Base-by-base conservation (phyloP, 805 yeast genomes). In the Saccharomycopsis sp. region DNA sequence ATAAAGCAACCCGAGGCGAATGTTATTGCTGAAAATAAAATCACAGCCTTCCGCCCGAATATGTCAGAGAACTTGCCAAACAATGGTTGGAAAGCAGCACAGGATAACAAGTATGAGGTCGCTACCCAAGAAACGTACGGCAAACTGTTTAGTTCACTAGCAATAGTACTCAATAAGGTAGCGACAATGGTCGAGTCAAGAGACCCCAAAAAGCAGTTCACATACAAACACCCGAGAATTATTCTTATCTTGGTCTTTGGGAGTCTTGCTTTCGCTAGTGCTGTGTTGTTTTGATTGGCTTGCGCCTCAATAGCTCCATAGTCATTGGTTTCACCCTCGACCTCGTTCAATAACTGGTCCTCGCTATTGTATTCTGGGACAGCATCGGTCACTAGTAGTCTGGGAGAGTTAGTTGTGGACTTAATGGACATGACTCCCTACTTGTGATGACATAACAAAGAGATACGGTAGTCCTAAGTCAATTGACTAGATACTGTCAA, bases 101-200 rank as follows among this genome's bases (percentile, higher is more conserved):
- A 80, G 1, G 90, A 80, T 50, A 86, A 70, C 50, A 86, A 70
- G 64, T 86, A 86, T 0, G 89, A 79, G 0, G 89, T 83, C 1
- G 89, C 91, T 23, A 86, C 83, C 89, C 90, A 85, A 15, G 89
- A 79, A 24, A 85, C 76, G 61, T 79, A 79, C 2, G 83, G 81
- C 50, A 85, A 73, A 0, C 83, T 84, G 62, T 84, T 72, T 64
- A 86, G 78, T 63, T 85, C 90, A 1, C 88, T 82, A 0, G 90
- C 88, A 57, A 86, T 85, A 29, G 79, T 78, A 1, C 87, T 75
- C 64, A 85, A 71, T 24, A 85, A 70, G 0, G 91, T 85, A 0
- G 90, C 79, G 16, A 86, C 84, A 24, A 86, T 79, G 0, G 91
- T 85, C 18, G 81, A 75, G 65, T 86, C 92, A 58, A 85, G 67